Base-by-base conservation (phyloP, 805 yeast genomes). In the Ogataea wickerhamii region DNA sequence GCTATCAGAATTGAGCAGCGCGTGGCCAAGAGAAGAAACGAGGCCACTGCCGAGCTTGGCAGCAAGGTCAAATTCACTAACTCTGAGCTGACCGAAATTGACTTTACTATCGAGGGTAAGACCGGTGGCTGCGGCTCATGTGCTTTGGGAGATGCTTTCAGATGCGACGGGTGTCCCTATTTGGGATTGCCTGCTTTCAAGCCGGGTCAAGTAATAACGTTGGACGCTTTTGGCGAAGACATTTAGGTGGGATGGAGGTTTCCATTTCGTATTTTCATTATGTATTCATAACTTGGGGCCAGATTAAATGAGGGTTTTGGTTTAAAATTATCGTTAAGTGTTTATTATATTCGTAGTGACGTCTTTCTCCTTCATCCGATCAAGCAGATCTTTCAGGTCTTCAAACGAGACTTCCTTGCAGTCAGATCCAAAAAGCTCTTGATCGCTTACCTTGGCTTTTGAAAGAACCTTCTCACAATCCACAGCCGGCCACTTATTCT, bases 101-200 rank as follows among this genome's bases (percentile, higher is more conserved):
- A 91, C 59, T 91, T 91, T 66, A 91, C 98, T 0, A 79, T 89
- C n/a, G 87, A 89, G 48, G 98, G 98, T 28, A 91, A 91, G 56
- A 83, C 95, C 10, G 97, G 97, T 23, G 96, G 97, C 3, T 93
- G 99, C 67, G 96, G 96, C 18, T 86, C 95, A 8, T 93, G 99
- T 66, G 81, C 98, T 0, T 72, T 93, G 34, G 99, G 99, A 30
- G 99, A 93, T 62, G 98, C 98, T 0, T 93, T 93, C 67, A 73
- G 99, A 56, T 93, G 99, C 62, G 95, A 89, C 51, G 97, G 98
- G 2, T 93, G 99, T 66, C 99, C 99, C 27, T 93, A 82, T 64
- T 68, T 93, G 49, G 99, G 99, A 0, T 70, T 93, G 32, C 99
- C 99, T 12, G 97, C 99, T 3, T 93, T 93, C 74, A 88, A 88